These are phyloP conservation scores for Linum usitatissimum DNA, from an alignment of 345 rosid genomes.

Conservation along the genomic window DNA sequence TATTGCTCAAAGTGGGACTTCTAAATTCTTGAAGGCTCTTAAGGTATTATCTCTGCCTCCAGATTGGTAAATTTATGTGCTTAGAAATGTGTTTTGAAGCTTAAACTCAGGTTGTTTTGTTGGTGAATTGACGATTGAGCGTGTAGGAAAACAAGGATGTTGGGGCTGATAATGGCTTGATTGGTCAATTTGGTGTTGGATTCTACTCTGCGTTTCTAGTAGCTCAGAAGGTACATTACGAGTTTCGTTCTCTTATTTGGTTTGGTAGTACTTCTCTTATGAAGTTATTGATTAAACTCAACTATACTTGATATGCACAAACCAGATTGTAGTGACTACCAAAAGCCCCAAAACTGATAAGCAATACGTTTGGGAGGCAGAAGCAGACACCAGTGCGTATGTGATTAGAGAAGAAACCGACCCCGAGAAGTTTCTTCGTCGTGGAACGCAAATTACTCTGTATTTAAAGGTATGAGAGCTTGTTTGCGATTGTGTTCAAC, in stretches of 20 bases:
- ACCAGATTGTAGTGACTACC: slow-evolving; percentile 84
- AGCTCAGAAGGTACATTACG: slow-evolving; percentile 64
- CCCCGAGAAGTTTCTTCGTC: slow-evolving; percentile 57
- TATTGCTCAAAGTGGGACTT: slow-evolving; percentile 99
- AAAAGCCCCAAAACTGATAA: slow-evolving; percentile 93
- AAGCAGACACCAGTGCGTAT: slow-evolving; percentile 83
- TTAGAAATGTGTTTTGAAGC: not conserved
- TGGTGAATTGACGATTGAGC: not conserved
- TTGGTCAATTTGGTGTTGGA: slow-evolving; percentile 99
- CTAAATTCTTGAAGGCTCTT: slow-evolving; percentile 81
- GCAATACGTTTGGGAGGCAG: slow-evolving; percentile 91
- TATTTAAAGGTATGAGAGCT: slow-evolving; percentile 50
- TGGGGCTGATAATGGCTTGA: slow-evolving; percentile 82
- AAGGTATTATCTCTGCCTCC: slow-evolving; percentile 38
- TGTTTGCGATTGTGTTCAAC: not conserved
- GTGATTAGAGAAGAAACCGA: slow-evolving; percentile 80
- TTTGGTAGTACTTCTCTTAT: slow-evolving; percentile 1
- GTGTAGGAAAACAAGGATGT: slow-evolving; percentile 75
- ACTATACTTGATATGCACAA: slow-evolving; percentile 7
- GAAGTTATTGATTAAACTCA: slow-evolving; percentile 7
- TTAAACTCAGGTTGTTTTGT: not conserved
- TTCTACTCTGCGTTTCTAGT: slow-evolving; percentile 97
- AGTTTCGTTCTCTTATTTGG: slow-evolving; percentile 1
- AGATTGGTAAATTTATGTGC: not conserved
- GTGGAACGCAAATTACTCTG: slow-evolving; percentile 92